Evolutionary conservation across 202 grass and related monocot species (phyloP), one percentile per base, ranked within the genome.

Genomic region (Schoenoplectus triqueter): DNA sequence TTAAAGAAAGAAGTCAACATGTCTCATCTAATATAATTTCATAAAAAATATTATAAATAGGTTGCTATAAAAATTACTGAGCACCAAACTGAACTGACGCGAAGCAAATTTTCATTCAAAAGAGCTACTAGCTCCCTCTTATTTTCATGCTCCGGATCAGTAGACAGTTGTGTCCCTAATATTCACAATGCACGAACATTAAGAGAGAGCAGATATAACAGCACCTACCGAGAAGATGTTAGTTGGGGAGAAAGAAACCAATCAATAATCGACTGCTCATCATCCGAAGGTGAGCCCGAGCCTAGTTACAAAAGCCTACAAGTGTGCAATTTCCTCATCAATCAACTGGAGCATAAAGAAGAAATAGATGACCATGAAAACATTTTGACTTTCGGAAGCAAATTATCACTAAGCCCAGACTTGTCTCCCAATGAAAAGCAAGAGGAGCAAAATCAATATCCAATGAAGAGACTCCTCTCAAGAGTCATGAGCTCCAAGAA

Each of bases 211-310:
- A 57, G 49, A 17, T 75, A 44, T 84, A 61, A 13, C 81, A 42
- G 5, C 47, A 41, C 44, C 46, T 17, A 57, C 49, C 18, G 22
- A 4, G 57, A 64, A 50, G 5, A 73, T 65, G 81, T 42, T 21
- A 18, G 6, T 55, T 20, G 10, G 70, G 81, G 64, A 63, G 10
- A 22, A 6, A 83, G 73, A 50, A 83, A 78, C 64, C 31, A 3
- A 22, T 6, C 57, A 19, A 31, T 55, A 19, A 31, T 55, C 6
- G 69, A 50, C 4, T 69, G 42, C 46, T 86, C 63, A 13, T 86
- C 88, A 45, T 89, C 88, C 0, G 88, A 89, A 42, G 84, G 82
- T 55, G 88, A 86, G 3, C 72, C 80, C 1, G 88, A 89, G 64
- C 65, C 75, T 5, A 86, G 55, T n/a, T 89, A 89, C 56, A 57